A percentile compares a stretch with the other conserved stretches of the same genome.
These are phyloP conservation scores for Neurospora tetrasperma DNA, from an alignment of 495 filamentous ascomycete genomes.

Conservation along the genomic window DNA sequence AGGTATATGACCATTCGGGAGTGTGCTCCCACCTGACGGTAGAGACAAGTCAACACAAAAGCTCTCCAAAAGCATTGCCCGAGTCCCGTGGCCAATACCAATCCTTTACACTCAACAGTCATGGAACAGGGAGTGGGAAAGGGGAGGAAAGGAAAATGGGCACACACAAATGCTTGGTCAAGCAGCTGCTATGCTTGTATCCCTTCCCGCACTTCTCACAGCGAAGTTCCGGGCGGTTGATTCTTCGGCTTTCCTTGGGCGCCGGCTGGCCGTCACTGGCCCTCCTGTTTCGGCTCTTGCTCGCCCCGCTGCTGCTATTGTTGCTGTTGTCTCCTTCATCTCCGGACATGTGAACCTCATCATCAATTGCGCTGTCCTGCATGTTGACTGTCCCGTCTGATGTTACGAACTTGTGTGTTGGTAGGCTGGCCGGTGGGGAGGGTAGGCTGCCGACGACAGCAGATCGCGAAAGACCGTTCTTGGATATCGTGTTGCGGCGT, in stretches of 20 bases:
- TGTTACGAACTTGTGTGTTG: slow-evolving; percentile 32
- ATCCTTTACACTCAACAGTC: slow-evolving; percentile 15
- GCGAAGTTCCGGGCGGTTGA: slow-evolving; percentile 70
- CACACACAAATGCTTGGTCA: slow-evolving; percentile 99
- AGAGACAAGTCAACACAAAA: slow-evolving; percentile 35
- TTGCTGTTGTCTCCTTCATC: slow-evolving; percentile 47
- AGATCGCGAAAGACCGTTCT: slow-evolving; percentile 29
- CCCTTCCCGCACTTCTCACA: slow-evolving; percentile 99
- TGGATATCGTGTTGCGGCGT: slow-evolving; percentile 45
- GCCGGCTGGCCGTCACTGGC: slow-evolving; percentile 80
- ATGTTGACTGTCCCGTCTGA: slow-evolving; percentile 28
- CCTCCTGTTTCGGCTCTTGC: slow-evolving; percentile 63
- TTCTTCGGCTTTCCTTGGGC: slow-evolving; percentile 64
- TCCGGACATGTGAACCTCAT: slow-evolving; percentile 45
- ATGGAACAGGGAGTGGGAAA: slow-evolving; percentile 28
- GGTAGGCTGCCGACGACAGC: slow-evolving; percentile 45
- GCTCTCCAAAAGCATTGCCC: slow-evolving; percentile 15
- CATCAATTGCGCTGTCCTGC: slow-evolving; percentile 49
- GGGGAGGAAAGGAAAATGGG: slow-evolving; percentile 42
- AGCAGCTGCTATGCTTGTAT: slow-evolving; percentile 99
- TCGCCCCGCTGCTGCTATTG: slow-evolving; percentile 50
- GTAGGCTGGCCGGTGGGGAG: slow-evolving; percentile 42
- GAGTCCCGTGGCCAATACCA: slow-evolving; percentile 11
- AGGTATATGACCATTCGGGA: slow-evolving; percentile 95
- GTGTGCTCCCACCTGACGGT: slow-evolving; percentile 93